phyloP scores from a whole-genome alignment of 805 yeast species.

The Ogataea polymorpha region DNA sequence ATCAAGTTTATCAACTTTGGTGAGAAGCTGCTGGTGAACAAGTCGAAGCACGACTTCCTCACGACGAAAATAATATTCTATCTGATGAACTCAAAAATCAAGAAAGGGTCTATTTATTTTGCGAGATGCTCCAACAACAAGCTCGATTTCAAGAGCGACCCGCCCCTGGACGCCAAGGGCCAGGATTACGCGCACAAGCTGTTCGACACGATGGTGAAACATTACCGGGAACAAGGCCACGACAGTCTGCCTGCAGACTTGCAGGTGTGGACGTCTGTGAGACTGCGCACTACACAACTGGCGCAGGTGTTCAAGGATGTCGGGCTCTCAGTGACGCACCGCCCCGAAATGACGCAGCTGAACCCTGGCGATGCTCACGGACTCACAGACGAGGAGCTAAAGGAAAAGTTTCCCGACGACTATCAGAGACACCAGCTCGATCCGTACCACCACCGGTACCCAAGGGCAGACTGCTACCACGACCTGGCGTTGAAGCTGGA shows the following conservation, averaged over 20 bases:
- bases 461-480: slow-evolving; percentile 93
- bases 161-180: slow-evolving; percentile 77
- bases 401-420: slow-evolving; percentile 62
- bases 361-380: slow-evolving; percentile 88
- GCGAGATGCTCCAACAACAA: slow-evolving; percentile 73
- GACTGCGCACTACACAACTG: slow-evolving; percentile 78
- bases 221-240: slow-evolving; percentile 21
- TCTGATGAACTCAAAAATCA: slow-evolving; percentile 85
- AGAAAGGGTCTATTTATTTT: slow-evolving; percentile 86
- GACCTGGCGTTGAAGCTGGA: slow-evolving; percentile 94
- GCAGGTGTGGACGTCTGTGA: slow-evolving; percentile 93
- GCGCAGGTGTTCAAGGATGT: slow-evolving; percentile 62
- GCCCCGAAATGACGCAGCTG: slow-evolving; percentile 81
- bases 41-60: slow-evolving; percentile 82
- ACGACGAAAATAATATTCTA: slow-evolving; percentile 89
- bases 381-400: slow-evolving; percentile 57
- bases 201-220: slow-evolving; percentile 49
- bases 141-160: slow-evolving; percentile 68
- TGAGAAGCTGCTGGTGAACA: slow-evolving; percentile 72
- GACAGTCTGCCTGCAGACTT: slow-evolving; percentile 37
- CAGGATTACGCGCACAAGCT: slow-evolving; percentile 60
- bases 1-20: slow-evolving; percentile 91
- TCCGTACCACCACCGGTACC: slow-evolving; percentile 90
- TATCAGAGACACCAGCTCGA: slow-evolving; percentile 62
- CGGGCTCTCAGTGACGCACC: slow-evolving; percentile 65